phyloP scores from a whole-genome alignment of 1,284 basidiomycete genomes.

The Trametes pubescens region DNA sequence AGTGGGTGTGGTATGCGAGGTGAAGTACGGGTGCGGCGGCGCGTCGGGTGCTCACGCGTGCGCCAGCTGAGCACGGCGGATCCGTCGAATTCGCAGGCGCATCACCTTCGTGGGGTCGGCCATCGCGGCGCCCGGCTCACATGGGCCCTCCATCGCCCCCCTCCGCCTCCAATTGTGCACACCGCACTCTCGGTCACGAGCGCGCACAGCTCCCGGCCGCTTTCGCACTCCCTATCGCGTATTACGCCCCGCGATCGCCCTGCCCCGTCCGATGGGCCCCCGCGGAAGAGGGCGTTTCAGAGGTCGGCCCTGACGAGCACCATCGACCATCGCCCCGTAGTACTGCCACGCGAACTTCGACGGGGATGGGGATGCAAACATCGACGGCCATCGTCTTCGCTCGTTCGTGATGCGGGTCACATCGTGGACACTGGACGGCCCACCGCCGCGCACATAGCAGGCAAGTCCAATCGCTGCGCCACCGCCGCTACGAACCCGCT shows the following conservation, averaged over 20 bases:
- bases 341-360: slow-evolving; percentile 3
- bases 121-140: slow-evolving; percentile 16
- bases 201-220: slow-evolving; percentile 11
- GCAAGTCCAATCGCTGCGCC: not conserved
- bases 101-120: slow-evolving; percentile 28
- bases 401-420: not conserved
- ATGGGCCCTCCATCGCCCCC: not conserved
- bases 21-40: not conserved
- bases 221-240: slow-evolving; percentile 12
- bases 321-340: not conserved
- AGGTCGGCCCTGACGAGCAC: not conserved
- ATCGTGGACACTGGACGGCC: not conserved
- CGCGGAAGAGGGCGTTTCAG: not conserved
- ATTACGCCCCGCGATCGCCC: not conserved
- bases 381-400: not conserved
- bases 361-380: not conserved
- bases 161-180: not conserved
- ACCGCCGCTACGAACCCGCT: not conserved
- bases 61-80: not conserved
- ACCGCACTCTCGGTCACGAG: not conserved
- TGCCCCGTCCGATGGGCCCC: not conserved
- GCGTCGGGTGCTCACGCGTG: not conserved
- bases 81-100: slow-evolving; percentile 21
- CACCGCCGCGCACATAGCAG: not conserved
- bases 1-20: not conserved